These are phyloP conservation scores for Poa pratensis DNA, from an alignment of 176 grass and related monocot species.

Conservation along the genomic window DNA sequence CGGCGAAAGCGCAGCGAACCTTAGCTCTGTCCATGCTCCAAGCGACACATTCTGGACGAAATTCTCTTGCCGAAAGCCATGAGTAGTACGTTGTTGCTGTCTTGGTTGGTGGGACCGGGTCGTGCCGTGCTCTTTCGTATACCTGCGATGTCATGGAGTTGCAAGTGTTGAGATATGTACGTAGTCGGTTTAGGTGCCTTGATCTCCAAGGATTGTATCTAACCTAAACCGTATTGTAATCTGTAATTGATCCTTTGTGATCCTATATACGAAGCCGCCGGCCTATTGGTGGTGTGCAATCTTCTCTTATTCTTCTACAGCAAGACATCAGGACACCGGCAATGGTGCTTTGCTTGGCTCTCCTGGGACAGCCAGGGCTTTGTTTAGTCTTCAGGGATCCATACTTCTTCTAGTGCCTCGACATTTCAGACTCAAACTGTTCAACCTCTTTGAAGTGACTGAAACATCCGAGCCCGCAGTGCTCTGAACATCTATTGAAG, in stretches of 20 bases:
- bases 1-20: constrained; percentile 1
- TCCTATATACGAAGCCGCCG: too few species aligned
- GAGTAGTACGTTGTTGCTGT: not conserved
- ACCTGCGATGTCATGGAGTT: too few species aligned
- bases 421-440: constrained; percentile 46
- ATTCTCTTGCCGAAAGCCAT: too few species aligned
- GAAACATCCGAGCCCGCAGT: constrained; percentile 53
- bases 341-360: not conserved
- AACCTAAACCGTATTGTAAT: too few species aligned
- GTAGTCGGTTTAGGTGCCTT: too few species aligned
- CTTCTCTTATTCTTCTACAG: too few species aligned
- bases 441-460: constrained; percentile 56
- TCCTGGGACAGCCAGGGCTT: not conserved
- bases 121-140: too few species aligned
- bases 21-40: not conserved
- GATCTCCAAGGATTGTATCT: too few species aligned
- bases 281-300: too few species aligned
- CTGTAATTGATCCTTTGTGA: too few species aligned
- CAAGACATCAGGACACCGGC: too few species aligned
- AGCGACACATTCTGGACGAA: not conserved
- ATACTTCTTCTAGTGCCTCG: constrained; percentile 56
- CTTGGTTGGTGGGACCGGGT: not conserved
- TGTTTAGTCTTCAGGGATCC: constrained; percentile 38
- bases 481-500: constrained; percentile 61
- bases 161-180: too few species aligned